Base-by-base conservation (phyloP, 306 rosid genomes). In the Pyrus pyrifolia region DNA sequence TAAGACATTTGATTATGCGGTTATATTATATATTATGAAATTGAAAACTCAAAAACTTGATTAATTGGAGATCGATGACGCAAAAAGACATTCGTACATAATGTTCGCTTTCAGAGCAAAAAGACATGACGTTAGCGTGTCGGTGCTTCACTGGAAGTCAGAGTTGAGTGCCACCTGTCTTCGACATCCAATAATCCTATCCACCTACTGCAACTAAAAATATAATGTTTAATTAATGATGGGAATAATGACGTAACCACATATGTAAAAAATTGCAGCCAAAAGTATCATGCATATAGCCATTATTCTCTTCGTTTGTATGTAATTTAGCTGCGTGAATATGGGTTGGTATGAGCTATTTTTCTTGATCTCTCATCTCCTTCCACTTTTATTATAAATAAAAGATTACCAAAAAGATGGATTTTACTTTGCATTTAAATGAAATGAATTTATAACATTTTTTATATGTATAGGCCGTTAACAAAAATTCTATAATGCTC, bases 111-210 rank as follows among this genome's bases (percentile, higher is more conserved):
- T 66, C 70, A 21, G 21, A 59, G 18, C 35, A 58, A 58, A 58
- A 58, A 45, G 61, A 19, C 3, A 44, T 71, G 67, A 74, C 58
- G 84, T 66, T 75, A 57, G 12, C 69, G 40, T 66, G 81, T 76
- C 81, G 84, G 84, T 81, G 84, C 68, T 64, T 29, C 25, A 44
- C 23, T 63, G 42, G 45, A 30, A 38, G 74, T 61, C 38, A n/a
- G 38, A 75, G 35, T 31, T 13, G 19, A 65, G 25, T 53, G 63
- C 58, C 27, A 31, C 5, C 35, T 75, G 52, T 66, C 66, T 33
- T 58, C 5, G 45, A 27, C 57, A 29, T 73, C 67, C 77, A 35
- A 52, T 66, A 65, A 23, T 33, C 72, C 66, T 64, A 44, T 29
- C 29, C 22, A 25, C 62, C 38, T 49, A 3, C 2, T 1, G 49